These are phyloP conservation scores for Trichoderma hamatum DNA, from an alignment of 2,329 filamentous ascomycete genomes.

Conservation along the genomic window DNA sequence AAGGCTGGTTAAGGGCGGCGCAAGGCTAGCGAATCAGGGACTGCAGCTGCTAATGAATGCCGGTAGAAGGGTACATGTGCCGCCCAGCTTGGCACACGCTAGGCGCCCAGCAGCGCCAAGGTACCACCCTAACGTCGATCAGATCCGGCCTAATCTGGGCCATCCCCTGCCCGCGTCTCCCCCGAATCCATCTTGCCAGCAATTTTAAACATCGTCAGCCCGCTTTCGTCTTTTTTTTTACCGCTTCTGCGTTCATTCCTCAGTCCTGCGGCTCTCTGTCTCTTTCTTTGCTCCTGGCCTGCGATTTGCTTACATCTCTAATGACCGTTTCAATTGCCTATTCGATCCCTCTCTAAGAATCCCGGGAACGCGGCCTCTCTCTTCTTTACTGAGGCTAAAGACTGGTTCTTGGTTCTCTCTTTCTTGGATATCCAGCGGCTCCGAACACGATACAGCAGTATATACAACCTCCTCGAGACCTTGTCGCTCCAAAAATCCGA, in stretches of 20 bases:
- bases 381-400: not conserved
- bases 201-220: constrained; percentile 22
- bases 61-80: constrained; percentile 3
- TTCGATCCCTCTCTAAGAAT: not conserved
- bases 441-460: not conserved
- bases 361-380: not conserved
- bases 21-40: constrained; percentile 17
- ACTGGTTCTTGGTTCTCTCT: not conserved
- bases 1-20: not conserved
- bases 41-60: not conserved
- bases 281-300: not conserved
- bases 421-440: constrained; percentile 20
- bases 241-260: constrained; percentile 9
- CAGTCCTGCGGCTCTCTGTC: not conserved
- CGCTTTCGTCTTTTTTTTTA: constrained; percentile 13
- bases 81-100: not conserved
- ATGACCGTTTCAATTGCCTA: not conserved
- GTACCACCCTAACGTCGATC: constrained; percentile 17
- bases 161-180: constrained; percentile 14
- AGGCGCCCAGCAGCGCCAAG: not conserved
- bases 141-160: not conserved
- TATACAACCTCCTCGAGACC: not conserved
- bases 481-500: not conserved
- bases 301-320: constrained; percentile 2
- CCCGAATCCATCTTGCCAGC: constrained; percentile 20